phyloP scores from a whole-genome alignment of 2,329 filamentous ascomycete species.

The Emericellopsis cladophorae region DNA sequence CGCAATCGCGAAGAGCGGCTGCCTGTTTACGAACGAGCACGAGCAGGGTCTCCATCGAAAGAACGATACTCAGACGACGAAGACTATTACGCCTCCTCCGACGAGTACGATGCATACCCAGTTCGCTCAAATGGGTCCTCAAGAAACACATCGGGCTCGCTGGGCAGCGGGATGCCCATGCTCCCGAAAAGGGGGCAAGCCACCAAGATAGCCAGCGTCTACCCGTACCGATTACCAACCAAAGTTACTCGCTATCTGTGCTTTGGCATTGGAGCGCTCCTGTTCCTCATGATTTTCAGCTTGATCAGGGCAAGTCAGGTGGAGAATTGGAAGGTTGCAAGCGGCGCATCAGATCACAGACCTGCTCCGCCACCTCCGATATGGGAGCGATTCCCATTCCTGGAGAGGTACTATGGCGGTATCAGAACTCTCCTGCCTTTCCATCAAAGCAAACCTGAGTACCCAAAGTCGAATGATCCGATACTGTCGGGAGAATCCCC shows the following conservation, averaged over 20 bases:
- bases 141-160: conserved; percentile 34
- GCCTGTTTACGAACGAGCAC: conserved; percentile 34
- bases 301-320: conserved; percentile 62
- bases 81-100: conserved; percentile 26
- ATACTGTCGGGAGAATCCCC: conserved; percentile 1
- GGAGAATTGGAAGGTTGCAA: conserved; percentile 51
- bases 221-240: conserved; percentile 53
- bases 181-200: conserved; percentile 21
- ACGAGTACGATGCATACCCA: conserved; percentile 20
- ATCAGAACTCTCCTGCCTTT: conserved; percentile 57
- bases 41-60: conserved; percentile 24
- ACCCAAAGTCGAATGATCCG: conserved; percentile 47
- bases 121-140: conserved; percentile 33
- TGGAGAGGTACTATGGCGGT: conserved; percentile 84
- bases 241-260: conserved; percentile 70
- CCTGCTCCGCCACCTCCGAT: conserved; percentile 48
- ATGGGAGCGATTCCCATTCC: conserved; percentile 78
- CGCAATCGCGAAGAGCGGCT: conserved; percentile 33
- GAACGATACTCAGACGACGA: conserved; percentile 40
- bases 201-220: conserved; percentile 11
- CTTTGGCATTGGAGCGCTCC: conserved; percentile 51
- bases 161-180: conserved; percentile 29
- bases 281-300: conserved; percentile 66
- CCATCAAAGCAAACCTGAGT: conserved; percentile 63
- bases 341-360: conserved; percentile 25